Evolutionary conservation across 2,329 filamentous ascomycete genomes (phyloP), one percentile per base, ranked within the genome.

Genomic region (Diatrype stigma): DNA sequence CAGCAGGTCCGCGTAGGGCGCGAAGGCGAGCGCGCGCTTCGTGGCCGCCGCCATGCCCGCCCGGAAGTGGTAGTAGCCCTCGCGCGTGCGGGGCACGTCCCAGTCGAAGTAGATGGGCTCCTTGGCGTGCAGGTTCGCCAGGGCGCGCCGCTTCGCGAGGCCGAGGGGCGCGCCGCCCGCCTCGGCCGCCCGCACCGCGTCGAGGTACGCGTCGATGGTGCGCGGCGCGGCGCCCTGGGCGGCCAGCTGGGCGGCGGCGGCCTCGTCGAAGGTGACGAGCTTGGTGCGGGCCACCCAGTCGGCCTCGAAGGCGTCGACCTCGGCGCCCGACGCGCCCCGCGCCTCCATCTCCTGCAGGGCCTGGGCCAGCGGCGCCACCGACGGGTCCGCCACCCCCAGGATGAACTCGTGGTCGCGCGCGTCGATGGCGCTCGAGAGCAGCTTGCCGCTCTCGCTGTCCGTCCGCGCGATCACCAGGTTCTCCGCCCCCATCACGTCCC

Each of bases 361-460:
- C 68, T 97, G 94, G 19, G 93, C 88, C 3, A 97, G 77, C 2
- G 92, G 89, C 59, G 90, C 86, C 8, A 85, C 77, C n/a, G 85
- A 77, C 11, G 78, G 69, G 60, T 94, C 87, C 1, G 89, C 81
- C 3, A 96, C 84, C 49, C 93, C 93, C 22, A 96, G 85, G 63
- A 99, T 96, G 73, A 93, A 97, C 70, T 97, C 93, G 70, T 99
- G 94, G 66, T 99, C 94, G 52, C 94, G 87, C 6, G 91, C 87
- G 65, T 99, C 94, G 56, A 99, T 88, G 14, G 91, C 90, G 53
- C 88, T 96, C 52, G 88, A 95, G 50, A 99, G 79, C 21, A 99
- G 80, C 67, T 86, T 92, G 44, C 93, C 94, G 55, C 90, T 96
- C 71, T 97, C 94, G 1, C 91, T 95, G 70, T 99, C 94, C 1